These are phyloP conservation scores for Onygena corvina DNA, from an alignment of 2,329 filamentous ascomycete genomes.

Conservation along the genomic window DNA sequence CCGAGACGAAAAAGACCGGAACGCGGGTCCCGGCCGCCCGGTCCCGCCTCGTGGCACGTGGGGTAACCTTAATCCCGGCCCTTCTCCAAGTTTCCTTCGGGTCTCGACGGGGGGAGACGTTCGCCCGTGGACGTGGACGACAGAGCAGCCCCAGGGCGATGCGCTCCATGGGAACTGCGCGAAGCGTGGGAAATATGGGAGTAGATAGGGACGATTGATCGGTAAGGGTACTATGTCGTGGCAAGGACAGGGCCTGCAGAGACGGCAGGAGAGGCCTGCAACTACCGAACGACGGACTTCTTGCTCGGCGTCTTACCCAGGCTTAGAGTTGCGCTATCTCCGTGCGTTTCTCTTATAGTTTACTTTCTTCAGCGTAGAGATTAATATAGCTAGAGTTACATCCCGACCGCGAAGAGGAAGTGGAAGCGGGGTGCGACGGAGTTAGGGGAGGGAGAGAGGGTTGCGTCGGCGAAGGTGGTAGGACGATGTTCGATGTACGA, in stretches of 20 bases:
- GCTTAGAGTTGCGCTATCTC: not conserved
- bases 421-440: not conserved
- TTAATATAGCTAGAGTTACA: slow-evolving; percentile 6
- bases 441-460: not conserved
- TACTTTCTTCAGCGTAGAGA: no score
- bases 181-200: no score
- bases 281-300: not conserved
- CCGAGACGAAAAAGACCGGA: slow-evolving; percentile 4
- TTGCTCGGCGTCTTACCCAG: not conserved
- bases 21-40: slow-evolving; percentile 6
- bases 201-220: not conserved
- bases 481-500: slow-evolving; percentile 3
- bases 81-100: not conserved
- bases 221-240: no score
- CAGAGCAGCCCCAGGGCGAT: no score
- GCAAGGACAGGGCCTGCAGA: not conserved
- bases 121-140: no score
- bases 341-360: not conserved
- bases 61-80: slow-evolving; percentile 3
- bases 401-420: not conserved
- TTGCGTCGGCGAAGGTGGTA: slow-evolving; percentile 7
- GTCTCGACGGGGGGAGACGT: not conserved
- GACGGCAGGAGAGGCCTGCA: not conserved
- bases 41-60: slow-evolving; percentile 7
- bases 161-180: no score